Evolutionary conservation across 176 grass and related monocot genomes (phyloP).

Genomic region (Aegilops speltoides): DNA sequence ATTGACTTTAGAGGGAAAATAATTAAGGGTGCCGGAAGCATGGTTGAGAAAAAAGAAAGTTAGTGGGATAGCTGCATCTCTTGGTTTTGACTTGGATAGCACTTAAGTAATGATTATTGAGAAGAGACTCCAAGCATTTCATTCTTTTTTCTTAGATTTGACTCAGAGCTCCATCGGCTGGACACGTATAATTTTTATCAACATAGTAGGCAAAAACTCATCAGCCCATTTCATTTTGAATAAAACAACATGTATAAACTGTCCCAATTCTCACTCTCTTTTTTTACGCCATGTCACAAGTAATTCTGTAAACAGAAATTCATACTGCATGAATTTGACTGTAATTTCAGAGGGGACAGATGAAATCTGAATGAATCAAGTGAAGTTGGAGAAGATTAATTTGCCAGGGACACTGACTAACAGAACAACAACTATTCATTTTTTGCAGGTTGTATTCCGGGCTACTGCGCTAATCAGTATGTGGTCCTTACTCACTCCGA

Average conservation of each 20-base stretch:
- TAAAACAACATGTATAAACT: too few relatives aligned
- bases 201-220: too few relatives aligned
- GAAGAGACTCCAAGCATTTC: not conserved
- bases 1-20: slow-evolving; percentile 27
- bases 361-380: too few relatives aligned
- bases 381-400: not conserved
- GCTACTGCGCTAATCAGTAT: too few relatives aligned
- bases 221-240: too few relatives aligned
- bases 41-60: not conserved
- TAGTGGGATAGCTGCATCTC: not conserved
- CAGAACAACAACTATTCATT: too few relatives aligned
- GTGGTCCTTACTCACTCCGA: too few relatives aligned
- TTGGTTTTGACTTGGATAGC: slow-evolving; percentile 37
- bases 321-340: too few relatives aligned
- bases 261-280: not conserved
- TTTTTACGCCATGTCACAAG: not conserved
- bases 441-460: too few relatives aligned
- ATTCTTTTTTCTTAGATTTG: slow-evolving; percentile 23
- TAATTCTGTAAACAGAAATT: too few relatives aligned
- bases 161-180: not conserved
- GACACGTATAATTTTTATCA: too few relatives aligned
- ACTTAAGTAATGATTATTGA: slow-evolving; percentile 18
- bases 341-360: not conserved
- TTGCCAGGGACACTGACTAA: not conserved
- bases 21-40: not conserved